Evolutionary conservation across 768 basidiomycete species (phyloP).

Genomic region (Trametes villosa): DNA sequence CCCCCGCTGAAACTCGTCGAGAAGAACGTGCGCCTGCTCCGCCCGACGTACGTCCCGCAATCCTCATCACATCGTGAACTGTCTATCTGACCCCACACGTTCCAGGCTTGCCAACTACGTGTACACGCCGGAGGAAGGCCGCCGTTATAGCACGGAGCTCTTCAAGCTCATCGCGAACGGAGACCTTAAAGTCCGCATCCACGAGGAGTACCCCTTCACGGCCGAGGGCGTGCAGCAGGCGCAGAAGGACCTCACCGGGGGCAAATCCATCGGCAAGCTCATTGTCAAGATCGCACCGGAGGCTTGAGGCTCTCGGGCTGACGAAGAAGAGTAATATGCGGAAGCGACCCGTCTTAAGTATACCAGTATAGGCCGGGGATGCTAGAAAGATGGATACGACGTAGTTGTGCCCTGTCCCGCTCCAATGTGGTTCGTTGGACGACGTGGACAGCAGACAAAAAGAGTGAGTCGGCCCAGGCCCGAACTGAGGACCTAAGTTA

Average conservation of each 20-base stretch:
- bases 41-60: slow-evolving; percentile 60
- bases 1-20: slow-evolving; percentile 69
- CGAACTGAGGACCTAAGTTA: no score
- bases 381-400: no score
- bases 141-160: slow-evolving; percentile 65
- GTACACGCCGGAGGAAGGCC: slow-evolving; percentile 72
- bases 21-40: slow-evolving; percentile 81
- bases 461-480: no score
- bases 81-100: slow-evolving; percentile 5
- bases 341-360: no score
- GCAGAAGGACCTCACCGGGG: slow-evolving; percentile 72
- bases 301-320: no score
- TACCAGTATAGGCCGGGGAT: no score
- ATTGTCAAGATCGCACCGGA: slow-evolving; percentile 64
- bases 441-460: no score
- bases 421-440: no score
- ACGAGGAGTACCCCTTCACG: slow-evolving; percentile 83
- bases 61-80: neutral
- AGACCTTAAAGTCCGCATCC: slow-evolving; percentile 65
- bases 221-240: slow-evolving; percentile 76
- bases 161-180: slow-evolving; percentile 65
- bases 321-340: no score
- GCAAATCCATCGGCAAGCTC: slow-evolving; percentile 87
- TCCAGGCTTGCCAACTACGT: slow-evolving; percentile 73
- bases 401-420: no score